Evolutionary conservation across 2,329 filamentous ascomycete species (phyloP), one percentile per base, ranked within the genome.

Genomic region (Dactylellina sp.): DNA sequence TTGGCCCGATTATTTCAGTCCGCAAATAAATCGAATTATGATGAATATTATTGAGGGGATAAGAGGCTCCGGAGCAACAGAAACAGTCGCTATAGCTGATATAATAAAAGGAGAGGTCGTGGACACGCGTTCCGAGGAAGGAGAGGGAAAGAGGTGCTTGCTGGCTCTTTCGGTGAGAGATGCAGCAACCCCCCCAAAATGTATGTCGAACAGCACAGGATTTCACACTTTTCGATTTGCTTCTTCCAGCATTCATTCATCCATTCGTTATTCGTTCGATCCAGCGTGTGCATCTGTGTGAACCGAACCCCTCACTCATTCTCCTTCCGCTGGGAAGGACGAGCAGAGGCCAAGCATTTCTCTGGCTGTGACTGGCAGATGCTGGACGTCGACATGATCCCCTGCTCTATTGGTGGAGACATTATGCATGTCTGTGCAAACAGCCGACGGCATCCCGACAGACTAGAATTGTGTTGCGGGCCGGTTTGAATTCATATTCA

Each of bases 81-180:
- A 53, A 37, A 32, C 28, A 63, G 62, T 22, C 11, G 52, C 25
- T 32, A 62, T 35, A 63, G 53, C 42, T 60, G 44, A 62, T 61
- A 61, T 70, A 70, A 47, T 46, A 50, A 37, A 35, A 55, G 32
- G 39, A 49, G 49, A 32, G 39, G 44, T 70, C 56, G 64, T 70
- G 56, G 64, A 70, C 64, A 70, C 64, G 64, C 64, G 64, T 66
- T 70, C 47, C 57, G 44, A 60, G 32, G 50, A 62, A 56, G 64
- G 49, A 47, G 25, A 60, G 55, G 28, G 55, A 55, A 59, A 59
- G 47, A 39, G 32, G 16, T 39, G 55, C 62, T 59, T 16, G 42
- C 62, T 46, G 42, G 39, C n/a, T 53, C 60, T 18, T 20, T 40
- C 40, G 44, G 47, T 37, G 24, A 14, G 16, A 53, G 12, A 37